A percentile compares a stretch with the other conserved stretches of the same genome.
phyloP scores from a whole-genome alignment of 768 basidiomycete species.

The Lentinula sp. region DNA sequence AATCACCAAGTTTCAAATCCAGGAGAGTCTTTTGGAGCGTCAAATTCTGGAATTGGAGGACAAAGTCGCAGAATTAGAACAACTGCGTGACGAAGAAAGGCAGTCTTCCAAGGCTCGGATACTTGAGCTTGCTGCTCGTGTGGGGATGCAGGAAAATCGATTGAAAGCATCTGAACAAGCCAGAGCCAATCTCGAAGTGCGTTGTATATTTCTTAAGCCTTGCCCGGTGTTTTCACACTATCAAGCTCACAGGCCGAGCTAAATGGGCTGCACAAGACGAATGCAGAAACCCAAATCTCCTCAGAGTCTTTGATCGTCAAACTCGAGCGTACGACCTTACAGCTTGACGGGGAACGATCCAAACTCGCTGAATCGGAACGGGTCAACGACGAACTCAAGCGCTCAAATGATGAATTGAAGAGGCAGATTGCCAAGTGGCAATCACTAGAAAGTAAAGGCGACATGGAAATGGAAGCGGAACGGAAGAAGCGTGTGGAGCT shows the following conservation, averaged over 20 bases:
- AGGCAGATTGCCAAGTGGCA: constrained; percentile 69
- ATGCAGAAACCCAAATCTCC: constrained; percentile 42
- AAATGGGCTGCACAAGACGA: constrained; percentile 39
- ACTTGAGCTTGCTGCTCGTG: constrained; percentile 25
- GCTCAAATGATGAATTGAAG: constrained; percentile 47
- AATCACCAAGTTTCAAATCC: constrained; percentile 61
- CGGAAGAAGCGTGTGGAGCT: constrained; percentile 52
- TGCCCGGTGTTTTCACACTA: neutral
- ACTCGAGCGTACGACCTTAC: constrained; percentile 51
- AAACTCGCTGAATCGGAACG: constrained; percentile 50
- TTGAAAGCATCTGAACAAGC: constrained; percentile 34
- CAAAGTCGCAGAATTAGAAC: constrained; percentile 12
- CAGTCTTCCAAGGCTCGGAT: constrained; percentile 23
- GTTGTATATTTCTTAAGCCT: constrained; percentile 9
- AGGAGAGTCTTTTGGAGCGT: constrained; percentile 54
- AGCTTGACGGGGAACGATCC: constrained; percentile 51
- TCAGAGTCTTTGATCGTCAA: constrained; percentile 41
- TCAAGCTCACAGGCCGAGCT: constrained; percentile 26
- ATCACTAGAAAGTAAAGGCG: constrained; percentile 57
- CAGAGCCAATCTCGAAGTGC: constrained; percentile 41
- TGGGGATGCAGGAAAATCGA: constrained; percentile 34
- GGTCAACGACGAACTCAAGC: constrained; percentile 51
- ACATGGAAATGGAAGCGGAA: constrained; percentile 47
- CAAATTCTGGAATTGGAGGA: constrained; percentile 47
- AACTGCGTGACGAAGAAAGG: constrained; percentile 20